These are phyloP conservation scores for Podaxis mareebaensis DNA, from an alignment of 768 basidiomycete species.

Conservation along the genomic window DNA sequence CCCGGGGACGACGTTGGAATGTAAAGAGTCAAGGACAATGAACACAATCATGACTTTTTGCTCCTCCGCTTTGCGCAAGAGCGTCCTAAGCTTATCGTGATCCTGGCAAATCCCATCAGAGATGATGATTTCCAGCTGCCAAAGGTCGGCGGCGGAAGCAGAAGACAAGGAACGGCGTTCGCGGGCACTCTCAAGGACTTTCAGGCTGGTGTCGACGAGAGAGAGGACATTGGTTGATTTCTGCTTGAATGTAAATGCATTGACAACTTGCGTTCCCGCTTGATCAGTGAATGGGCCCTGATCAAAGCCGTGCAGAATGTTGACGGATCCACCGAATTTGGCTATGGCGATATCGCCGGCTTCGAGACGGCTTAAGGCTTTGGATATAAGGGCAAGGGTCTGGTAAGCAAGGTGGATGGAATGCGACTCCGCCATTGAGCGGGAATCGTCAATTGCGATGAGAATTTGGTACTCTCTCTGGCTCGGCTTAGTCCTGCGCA, in stretches of 20 bases:
- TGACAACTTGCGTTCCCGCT: constrained; percentile 78
- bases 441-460: constrained; percentile 92
- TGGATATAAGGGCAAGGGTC: constrained; percentile 88
- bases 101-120: constrained; percentile 99
- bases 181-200: constrained; percentile 74
- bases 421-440: constrained; percentile 93
- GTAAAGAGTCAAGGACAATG: constrained; percentile 90
- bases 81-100: constrained; percentile 78
- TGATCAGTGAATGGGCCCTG: constrained; percentile 79
- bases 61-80: constrained; percentile 83
- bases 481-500: constrained; percentile 90
- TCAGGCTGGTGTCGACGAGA: constrained; percentile 78
- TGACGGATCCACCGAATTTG: constrained; percentile 85
- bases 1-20: constrained; percentile 29
- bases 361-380: constrained; percentile 88
- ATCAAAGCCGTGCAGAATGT: constrained; percentile 86
- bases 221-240: constrained; percentile 83
- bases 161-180: constrained; percentile 62
- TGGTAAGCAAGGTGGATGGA: constrained; percentile 93
- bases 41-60: constrained; percentile 96
- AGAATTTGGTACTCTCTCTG: constrained; percentile 95
- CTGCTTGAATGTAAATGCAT: constrained; percentile 88
- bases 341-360: constrained; percentile 94
- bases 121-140: constrained; percentile 98
- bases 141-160: constrained; percentile 76